phyloP scores from a whole-genome alignment of 2,329 filamentous ascomycete species.

The Botrytis porri region DNA sequence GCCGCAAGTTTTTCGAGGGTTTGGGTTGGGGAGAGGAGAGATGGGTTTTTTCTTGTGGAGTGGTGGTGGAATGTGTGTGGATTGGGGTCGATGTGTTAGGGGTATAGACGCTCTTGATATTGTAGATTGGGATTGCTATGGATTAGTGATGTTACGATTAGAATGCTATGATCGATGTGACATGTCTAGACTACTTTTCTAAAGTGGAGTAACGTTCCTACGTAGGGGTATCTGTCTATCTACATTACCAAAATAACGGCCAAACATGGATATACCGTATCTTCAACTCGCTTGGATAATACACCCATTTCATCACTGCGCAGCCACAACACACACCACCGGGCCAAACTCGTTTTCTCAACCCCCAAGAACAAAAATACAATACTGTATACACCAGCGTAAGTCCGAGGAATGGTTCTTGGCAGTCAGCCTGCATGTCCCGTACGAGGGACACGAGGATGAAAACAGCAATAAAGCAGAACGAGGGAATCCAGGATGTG shows the following conservation, averaged over 20 bases:
- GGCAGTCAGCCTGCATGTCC: constrained; percentile 28
- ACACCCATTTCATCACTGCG: background rate
- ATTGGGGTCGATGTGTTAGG: background rate
- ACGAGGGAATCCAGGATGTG: background rate
- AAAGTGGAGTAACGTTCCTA: background rate
- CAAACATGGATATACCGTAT: background rate
- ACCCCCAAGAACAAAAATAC: background rate
- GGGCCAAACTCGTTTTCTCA: background rate
- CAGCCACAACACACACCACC: background rate
- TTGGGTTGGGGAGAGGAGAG: background rate
- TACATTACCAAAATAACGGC: background rate
- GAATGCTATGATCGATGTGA: background rate
- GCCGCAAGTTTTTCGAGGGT: background rate
- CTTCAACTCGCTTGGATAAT: background rate
- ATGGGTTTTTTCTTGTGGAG: background rate
- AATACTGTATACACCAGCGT: constrained; percentile 2
- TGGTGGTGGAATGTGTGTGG: too few species aligned
- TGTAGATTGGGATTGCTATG: background rate
- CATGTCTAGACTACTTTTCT: background rate
- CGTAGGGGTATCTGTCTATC: background rate
- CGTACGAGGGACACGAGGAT: constrained; percentile 13
- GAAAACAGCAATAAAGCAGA: constrained; percentile 5
- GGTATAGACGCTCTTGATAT: background rate
- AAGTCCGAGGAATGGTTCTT: constrained; percentile 17
- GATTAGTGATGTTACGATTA: background rate